Evolutionary conservation across 306 rosid species (phyloP).

Genomic region (Herpetospermum pedunculosum): DNA sequence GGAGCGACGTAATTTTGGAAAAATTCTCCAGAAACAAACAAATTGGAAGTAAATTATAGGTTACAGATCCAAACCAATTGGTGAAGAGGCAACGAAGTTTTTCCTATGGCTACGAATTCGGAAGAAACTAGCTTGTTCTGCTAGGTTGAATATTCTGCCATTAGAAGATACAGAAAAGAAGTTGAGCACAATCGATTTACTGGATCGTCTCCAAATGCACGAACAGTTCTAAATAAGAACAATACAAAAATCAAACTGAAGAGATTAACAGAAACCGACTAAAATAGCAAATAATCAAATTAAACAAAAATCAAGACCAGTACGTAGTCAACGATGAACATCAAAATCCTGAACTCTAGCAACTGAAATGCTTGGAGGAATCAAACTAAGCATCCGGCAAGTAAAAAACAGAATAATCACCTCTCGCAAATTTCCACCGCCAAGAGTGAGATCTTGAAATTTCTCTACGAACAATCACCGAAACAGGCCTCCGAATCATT

Average conservation of each 20-base stretch:
- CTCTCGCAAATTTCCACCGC: not conserved
- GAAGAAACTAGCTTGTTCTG: constrained; percentile 1
- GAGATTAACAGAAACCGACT: not conserved
- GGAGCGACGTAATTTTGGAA: not conserved
- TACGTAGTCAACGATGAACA: not conserved
- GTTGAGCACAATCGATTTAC: not conserved
- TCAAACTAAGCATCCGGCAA: not conserved
- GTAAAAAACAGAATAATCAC: not conserved
- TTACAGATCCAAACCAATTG: constrained; percentile 25
- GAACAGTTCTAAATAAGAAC: not conserved
- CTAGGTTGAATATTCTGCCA: not conserved
- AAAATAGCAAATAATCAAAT: not conserved
- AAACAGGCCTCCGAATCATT: not conserved
- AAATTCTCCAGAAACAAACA: constrained; percentile 13
- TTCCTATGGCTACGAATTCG: constrained; percentile 24
- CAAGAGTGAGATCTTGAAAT: not conserved
- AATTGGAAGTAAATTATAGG: constrained; percentile 19
- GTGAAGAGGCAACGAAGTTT: constrained; percentile 21
- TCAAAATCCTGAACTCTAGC: not conserved
- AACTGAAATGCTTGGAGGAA: not conserved
- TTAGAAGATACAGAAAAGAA: not conserved
- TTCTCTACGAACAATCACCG: not conserved
- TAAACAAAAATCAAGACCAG: not conserved
- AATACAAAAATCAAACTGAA: not conserved
- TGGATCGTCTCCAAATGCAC: not conserved